phyloP scores from a whole-genome alignment of 257 asterid genomes.

The Salvia rosmarinus region DNA sequence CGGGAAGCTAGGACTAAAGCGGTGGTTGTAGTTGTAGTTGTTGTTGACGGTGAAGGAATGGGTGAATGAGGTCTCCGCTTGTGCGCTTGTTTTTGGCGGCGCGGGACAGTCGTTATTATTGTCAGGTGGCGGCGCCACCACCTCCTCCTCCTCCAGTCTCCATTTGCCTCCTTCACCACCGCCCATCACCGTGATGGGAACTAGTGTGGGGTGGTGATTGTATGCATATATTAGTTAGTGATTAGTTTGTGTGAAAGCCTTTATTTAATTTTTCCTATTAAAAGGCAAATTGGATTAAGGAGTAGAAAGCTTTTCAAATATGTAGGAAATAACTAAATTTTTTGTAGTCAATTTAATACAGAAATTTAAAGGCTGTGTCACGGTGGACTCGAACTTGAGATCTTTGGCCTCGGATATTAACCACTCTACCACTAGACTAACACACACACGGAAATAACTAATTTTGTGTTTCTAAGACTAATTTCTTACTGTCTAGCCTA shows the following conservation, averaged over 20 bases:
- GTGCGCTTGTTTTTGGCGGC: slow-evolving; percentile 55
- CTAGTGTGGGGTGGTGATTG: slow-evolving; percentile 44
- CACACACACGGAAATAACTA: not conserved
- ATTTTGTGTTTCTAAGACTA: not conserved
- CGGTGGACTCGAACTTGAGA: too few species aligned
- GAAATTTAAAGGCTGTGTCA: too few species aligned
- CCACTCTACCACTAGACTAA: too few species aligned
- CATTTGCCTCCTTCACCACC: slow-evolving; percentile 45
- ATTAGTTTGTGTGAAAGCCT: slow-evolving; percentile 7
- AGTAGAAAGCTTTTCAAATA: slow-evolving; percentile 6
- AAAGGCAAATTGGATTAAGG: slow-evolving; percentile 28
- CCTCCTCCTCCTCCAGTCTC: slow-evolving; percentile 37
- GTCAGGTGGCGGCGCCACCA: slow-evolving; percentile 35
- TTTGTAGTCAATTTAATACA: too few species aligned
- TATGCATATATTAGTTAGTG: slow-evolving; percentile 31
- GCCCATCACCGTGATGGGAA: slow-evolving; percentile 41
- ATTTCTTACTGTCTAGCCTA: not conserved
- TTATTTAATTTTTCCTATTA: slow-evolving; percentile 21
- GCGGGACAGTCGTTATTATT: slow-evolving; percentile 36
- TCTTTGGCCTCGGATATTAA: too few species aligned
- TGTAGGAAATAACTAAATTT: not conserved
- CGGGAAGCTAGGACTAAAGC: slow-evolving; percentile 16
- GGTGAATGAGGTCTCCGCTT: slow-evolving; percentile 48
- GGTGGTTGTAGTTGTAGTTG: slow-evolving; percentile 18
- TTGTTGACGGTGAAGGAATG: slow-evolving; percentile 29